Evolutionary conservation across 164 flowering plant species (phyloP).

Genomic region (Nymphaea colorata): DNA sequence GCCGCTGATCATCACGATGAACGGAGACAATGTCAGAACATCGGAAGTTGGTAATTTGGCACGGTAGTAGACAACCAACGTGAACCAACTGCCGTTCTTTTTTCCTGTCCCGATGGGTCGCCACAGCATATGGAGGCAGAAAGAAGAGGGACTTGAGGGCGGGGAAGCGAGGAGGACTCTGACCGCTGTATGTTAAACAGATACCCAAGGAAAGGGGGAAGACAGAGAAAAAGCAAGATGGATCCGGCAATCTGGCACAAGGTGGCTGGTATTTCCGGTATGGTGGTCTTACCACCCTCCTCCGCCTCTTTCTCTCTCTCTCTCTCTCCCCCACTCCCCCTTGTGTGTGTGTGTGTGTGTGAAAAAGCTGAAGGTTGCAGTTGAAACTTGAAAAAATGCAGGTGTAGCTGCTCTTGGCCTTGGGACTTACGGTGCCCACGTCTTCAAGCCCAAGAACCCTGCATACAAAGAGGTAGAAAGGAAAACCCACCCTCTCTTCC

Average conservation of each 20-base stretch:
- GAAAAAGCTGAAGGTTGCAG: too few relatives aligned
- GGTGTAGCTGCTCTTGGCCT: conserved; percentile 81
- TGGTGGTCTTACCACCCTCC: not conserved
- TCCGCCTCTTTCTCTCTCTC: not conserved
- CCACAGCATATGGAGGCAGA: too few relatives aligned
- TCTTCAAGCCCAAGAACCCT: conserved; percentile 74
- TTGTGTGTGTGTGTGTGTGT: not conserved
- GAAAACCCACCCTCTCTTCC: not conserved
- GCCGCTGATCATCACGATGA: too few relatives aligned
- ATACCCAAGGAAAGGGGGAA: too few relatives aligned
- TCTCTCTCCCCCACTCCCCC: not conserved
- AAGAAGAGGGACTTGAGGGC: too few relatives aligned
- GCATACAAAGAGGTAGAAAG: conserved; percentile 56
- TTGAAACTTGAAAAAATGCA: conserved; percentile 9
- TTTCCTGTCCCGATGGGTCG: too few relatives aligned
- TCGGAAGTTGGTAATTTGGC: too few relatives aligned
- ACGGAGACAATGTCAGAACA: too few relatives aligned
- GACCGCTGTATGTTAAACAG: too few relatives aligned
- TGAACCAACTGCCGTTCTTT: too few relatives aligned
- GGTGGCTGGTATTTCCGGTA: conserved; percentile 78
- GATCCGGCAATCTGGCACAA: conserved; percentile 74
- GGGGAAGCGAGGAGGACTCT: too few relatives aligned
- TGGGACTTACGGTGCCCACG: conserved; percentile 86
- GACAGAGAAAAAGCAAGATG: conserved; percentile 17
- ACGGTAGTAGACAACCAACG: too few relatives aligned